Base-by-base conservation (phyloP, 1,284 basidiomycete genomes). In the Leccinum subrobustum region DNA sequence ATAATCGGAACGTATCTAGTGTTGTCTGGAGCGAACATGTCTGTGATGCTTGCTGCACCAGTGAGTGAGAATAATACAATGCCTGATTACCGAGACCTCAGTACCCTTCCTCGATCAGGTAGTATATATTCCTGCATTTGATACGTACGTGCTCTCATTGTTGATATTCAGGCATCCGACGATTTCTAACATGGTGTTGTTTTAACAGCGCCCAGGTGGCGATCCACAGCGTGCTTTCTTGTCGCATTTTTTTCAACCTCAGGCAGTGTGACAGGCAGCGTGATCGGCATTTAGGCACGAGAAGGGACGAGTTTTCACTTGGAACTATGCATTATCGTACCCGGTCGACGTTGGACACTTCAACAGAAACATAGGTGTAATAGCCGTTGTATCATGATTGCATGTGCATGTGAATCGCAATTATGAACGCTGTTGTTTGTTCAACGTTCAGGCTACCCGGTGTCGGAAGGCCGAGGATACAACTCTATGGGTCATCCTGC, bases 231-330 rank as follows among this genome's bases (percentile, higher is more conserved):
- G 51, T 74, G n/a, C 65, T 74, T 8, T 62, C 70, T 42, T 69
- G 60, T 51, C 67, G 73, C 20, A 73, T 71, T 31, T 68, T 74
- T 29, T 74, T 71, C 62, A 72, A 70, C 54, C 70, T 74, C 1
- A 67, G 54, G 25, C 53, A 61, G 18, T 70, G 68, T 25, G 62
- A 72, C 1, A 67, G 54, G 25, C 53, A 61, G 18, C 68, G 68
- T 23, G 62, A 72, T 44, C 48, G 25, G 42, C 35, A 61, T 25
- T 18, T 48, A 3, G 29, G 33, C 4, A n/a, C 18, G 7, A 12
- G 14, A 1, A 44, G 12, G 12, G 14, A 52, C 0, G 56, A 35
- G 3, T 5, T 58, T n/a, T 50, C 67, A 3, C 65, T 69, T 0
- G 55, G 33, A 9, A 27, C 60, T 9, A 20, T 71, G 39, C 57